Evolutionary conservation across 495 filamentous ascomycete species (phyloP), one percentile per base, ranked within the genome.

Genomic region (Parathielavia appendiculata): DNA sequence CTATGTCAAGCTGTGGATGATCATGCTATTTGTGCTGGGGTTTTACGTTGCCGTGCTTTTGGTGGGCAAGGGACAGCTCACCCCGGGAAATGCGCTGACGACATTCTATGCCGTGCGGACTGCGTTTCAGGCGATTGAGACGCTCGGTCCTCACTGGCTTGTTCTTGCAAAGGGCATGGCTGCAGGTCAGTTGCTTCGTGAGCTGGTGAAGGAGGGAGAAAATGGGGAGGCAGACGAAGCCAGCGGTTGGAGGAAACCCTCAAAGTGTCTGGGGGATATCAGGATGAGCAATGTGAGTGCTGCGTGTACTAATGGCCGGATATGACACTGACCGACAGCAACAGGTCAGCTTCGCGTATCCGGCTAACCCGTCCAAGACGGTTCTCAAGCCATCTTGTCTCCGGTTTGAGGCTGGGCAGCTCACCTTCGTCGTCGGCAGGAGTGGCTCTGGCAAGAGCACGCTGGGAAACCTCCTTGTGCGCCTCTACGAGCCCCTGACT

Each of bases 391-490:
- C 60, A 0, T 74, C 72, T 1, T 76, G 72, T 16, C 81, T 96
- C 46, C 79, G 77, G 60, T 95, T 97, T 59, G 81, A 82, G 1
- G 76, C 87, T 0, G 84, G 87, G 0, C 75, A 87, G 64, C 86
- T 87, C 6, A 90, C 83, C 4, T 97, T 95, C 61, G 76, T 98
- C 8, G 81, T 97, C 54, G 93, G 93, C 2, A 79, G 79, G 54
- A 96, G 91, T 62, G 93, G 93, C 1, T 96, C 91, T 13, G 93
- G 93, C 0, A 98, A 98, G 68, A 96, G 89, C 65, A 97, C 93
- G 0, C 66, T 98, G 10, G 84, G 85, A 2, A 91, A 90, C 64
- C 72, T 98, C 2, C 74, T 98, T 2, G 72, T 90, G 51, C 79
- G 84, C 34, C 89, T 92, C 65, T 96, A 96, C 64, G 71, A 80